A percentile compares a stretch with the other conserved stretches of the same genome.
phyloP scores from a whole-genome alignment of 495 filamentous ascomycete species.

The Bryoglossum gracile region DNA sequence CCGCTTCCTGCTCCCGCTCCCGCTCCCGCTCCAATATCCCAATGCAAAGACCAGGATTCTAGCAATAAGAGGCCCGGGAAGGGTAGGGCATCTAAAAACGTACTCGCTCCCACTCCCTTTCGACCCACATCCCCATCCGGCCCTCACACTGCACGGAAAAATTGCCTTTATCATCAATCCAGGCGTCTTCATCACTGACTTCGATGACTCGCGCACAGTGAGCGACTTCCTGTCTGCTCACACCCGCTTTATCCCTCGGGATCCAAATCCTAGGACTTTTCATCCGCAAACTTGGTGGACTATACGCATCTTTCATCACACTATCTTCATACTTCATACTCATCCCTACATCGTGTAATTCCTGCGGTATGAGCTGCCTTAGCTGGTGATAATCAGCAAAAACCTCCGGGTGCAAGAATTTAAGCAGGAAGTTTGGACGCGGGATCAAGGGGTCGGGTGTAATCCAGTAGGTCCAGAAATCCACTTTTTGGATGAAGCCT shows the following conservation, averaged over 20 bases:
- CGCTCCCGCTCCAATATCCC: no score
- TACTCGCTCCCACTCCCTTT: conserved; percentile 20
- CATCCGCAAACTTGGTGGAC: conserved; percentile 64
- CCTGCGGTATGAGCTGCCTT: conserved; percentile 58
- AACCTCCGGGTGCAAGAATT: conserved; percentile 71
- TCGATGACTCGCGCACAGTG: conserved; percentile 59
- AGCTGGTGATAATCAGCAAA: conserved; percentile 66
- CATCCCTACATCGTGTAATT: conserved; percentile 28
- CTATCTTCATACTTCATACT: conserved; percentile 49
- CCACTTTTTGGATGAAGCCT: conserved; percentile 32
- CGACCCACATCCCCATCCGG: conserved; percentile 40
- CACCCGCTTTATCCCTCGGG: conserved; percentile 64
- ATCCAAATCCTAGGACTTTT: conserved; percentile 73
- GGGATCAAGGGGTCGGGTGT: conserved; percentile 24
- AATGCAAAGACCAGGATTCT: no score
- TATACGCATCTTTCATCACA: conserved; percentile 62
- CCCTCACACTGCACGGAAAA: conserved; percentile 62
- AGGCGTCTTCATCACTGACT: conserved; percentile 72
- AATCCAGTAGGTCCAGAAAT: conserved; percentile 22
- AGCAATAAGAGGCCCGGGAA: no score
- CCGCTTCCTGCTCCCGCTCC: no score
- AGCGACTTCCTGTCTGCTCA: conserved; percentile 71
- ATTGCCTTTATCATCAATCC: conserved; percentile 67
- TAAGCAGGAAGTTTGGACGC: conserved; percentile 45
- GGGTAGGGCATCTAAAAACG: conserved; percentile 15